A percentile compares a stretch with the other conserved stretches of the same genome.
phyloP scores from a whole-genome alignment of 768 basidiomycete species.

The Amanita rubescens region DNA sequence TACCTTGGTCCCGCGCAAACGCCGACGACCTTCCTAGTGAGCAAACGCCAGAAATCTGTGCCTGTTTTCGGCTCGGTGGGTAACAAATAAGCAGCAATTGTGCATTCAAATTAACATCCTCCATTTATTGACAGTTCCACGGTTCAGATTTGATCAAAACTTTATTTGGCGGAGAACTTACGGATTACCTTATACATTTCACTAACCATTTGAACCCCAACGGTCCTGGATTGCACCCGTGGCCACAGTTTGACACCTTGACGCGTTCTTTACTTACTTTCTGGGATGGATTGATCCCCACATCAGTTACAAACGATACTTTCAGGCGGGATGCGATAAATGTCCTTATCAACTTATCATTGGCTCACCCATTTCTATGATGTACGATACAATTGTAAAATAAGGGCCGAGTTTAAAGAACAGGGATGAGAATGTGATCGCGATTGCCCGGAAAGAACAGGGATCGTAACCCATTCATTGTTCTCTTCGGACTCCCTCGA shows the following conservation, averaged over 20 bases:
- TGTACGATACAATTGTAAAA: too few species aligned
- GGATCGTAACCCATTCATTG: too few species aligned
- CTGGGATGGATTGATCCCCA: neutral
- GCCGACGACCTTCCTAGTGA: conserved; percentile 11
- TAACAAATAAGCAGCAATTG: neutral
- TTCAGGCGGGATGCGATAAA: neutral
- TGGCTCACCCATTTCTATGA: too few species aligned
- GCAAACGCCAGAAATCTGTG: conserved; percentile 14
- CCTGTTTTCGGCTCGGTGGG: conserved; percentile 18
- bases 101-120: neutral
- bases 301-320: neutral
- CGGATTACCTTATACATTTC: conserved; percentile 31
- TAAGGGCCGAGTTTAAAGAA: too few species aligned
- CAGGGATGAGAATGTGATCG: too few species aligned
- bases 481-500: too few species aligned
- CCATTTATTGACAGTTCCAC: conserved; percentile 23
- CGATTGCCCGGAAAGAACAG: too few species aligned
- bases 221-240: conserved; percentile 16
- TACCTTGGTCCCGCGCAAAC: conserved; percentile 7
- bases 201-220: conserved; percentile 29
- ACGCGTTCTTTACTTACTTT: neutral
- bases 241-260: conserved; percentile 24
- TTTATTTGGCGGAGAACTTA: conserved; percentile 23
- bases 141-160: conserved; percentile 23
- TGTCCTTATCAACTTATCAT: too few species aligned